Base-by-base conservation (phyloP, 768 basidiomycete genomes). In the Suillus fuscotomentosus region DNA sequence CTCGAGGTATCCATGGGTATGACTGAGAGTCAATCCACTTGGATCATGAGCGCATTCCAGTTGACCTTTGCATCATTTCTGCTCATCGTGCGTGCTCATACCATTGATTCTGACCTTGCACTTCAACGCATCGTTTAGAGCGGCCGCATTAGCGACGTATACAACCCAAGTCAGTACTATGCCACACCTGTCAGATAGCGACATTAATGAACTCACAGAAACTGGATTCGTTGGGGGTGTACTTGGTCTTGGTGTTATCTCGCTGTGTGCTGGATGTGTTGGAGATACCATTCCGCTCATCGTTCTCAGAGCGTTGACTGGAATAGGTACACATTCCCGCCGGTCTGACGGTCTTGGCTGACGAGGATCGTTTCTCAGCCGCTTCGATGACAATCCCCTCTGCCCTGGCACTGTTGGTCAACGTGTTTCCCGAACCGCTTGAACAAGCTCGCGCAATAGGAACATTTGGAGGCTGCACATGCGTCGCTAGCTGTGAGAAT, bases 301-400 rank as follows among this genome's bases (percentile, higher is more conserved):
- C 41, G 75, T 85, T 51, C 70, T 88, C 1, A 78, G 87, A 67
- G 85, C 82, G 2, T 57, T 88, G 10, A 81, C 76, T 66, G 86
- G 87, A 22, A 76, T 81, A 43, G 77, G 83, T 80, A 53, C 60
- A 72, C 68, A 14, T 61, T 31, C 22, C 17, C 24, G 10, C 42
- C 9, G 20, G 0, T 22, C 11, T n/a, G 8, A 59, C 3, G 41
- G 17, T 24, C 61, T 17, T 53, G 9, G n/a, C 48, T 69, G 4
- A 73, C 20, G 31, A 9, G 17, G 22, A 1, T 60, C n/a, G 20
- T 7, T 64, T 36, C 61, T 65, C 75, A 77, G 82, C 77, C 11
- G 84, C 82, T 24, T 77, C 84, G 2, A 71, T 85, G 75, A 82
- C 82, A 10, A 78, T 85, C 45, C 85, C 85, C 3, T 82, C 84